Base-by-base conservation (phyloP, 345 rosid genomes). In the Lumnitzera littorea region DNA sequence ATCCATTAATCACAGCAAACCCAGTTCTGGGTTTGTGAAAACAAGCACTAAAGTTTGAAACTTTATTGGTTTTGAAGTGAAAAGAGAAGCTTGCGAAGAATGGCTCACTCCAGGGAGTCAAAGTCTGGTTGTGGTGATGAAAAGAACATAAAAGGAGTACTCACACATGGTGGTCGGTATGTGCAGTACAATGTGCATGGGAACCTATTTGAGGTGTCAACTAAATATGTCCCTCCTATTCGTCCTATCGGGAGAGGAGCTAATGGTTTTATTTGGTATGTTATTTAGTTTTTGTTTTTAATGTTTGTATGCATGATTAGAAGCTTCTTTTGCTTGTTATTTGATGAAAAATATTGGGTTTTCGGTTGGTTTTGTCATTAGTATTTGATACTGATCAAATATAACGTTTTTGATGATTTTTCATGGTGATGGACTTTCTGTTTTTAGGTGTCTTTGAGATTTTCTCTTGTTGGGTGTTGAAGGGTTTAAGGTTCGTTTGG, bases 221-320 rank as follows among this genome's bases (percentile, higher is more conserved):
- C 79, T 60, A 84, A 87, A 83, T 87, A 87, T 61, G 78, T 78
- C 13, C 94, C 90, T 31, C 94, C 94, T 23, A 77, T 87, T 62
- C 86, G 90, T 41, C 90, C 90, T 41, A 74, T 87, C 55, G 94
- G 90, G 17, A 57, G 94, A 57, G 94, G 94, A 15, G 86, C 94
- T 63, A 73, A 66, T 64, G 94, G 94, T 52, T 76, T 84, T 61
- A 84, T 87, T 59, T 87, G 94, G 94, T 84, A 65, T 63, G 80
- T 54, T 46, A 1, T 47, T 16, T 13, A 58, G 31, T 14, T 27
- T 53, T 50, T 59, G 13, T 16, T 20, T 11, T 55, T 48, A 48
- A 12, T 20, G 16, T 17, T 53, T 15, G 1, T 15, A 10, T 58
- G n/a, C 51, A 58, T 46, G 43, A 13, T 46, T 13, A 29, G 23